Evolutionary conservation across 73 alveolate genomes (phyloP), one percentile per base, ranked within the genome.

Genomic region (Tetrahymena malaccensis): DNA sequence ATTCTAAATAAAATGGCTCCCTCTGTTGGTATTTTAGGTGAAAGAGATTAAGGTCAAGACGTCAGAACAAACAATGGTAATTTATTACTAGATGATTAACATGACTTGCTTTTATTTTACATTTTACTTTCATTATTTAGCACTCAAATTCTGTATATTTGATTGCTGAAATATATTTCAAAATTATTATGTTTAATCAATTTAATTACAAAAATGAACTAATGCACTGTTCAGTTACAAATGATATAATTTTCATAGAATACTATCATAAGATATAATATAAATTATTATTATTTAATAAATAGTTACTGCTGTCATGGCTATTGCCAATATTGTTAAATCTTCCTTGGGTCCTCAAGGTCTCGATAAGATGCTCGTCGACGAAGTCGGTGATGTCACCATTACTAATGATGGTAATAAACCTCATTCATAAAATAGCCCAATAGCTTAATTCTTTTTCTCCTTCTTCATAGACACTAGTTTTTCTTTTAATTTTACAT

Each of bases 321-420:
- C 99, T 16, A 44, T 96, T 89, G 98, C 99, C 70, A 99, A 99
- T 96, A 97, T 99, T 56, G 99, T 99, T 93, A 99, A 98, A 97
- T 95, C 99, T 56, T 98, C 99, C n/a, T 97, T 99, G 94, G 99
- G 99, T 43, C 99, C 99, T 13, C 99, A 99, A 95, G 99, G 99
- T 31, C 98, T 99, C 55, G 99, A 99, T 96, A 99, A 99, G 96
- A 99, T 99, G 99, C 97, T 99, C 58, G 99, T 99, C 97, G 99
- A 99, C 94, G 99, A 98, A 70, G 98, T 99, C 83, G 99, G 99
- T 43, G 99, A 99, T 94, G 99, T 99, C 38, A 98, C 99, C 93
- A 98, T 99, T 85, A 99, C 99, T 55, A 99, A 99, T 94, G 99
- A 99, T 94, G 99, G 89, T 70, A 70, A 70, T 70, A 27, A 22